Base-by-base conservation (phyloP, 805 yeast genomes). In the Zygotorulaspora chibaensis region DNA sequence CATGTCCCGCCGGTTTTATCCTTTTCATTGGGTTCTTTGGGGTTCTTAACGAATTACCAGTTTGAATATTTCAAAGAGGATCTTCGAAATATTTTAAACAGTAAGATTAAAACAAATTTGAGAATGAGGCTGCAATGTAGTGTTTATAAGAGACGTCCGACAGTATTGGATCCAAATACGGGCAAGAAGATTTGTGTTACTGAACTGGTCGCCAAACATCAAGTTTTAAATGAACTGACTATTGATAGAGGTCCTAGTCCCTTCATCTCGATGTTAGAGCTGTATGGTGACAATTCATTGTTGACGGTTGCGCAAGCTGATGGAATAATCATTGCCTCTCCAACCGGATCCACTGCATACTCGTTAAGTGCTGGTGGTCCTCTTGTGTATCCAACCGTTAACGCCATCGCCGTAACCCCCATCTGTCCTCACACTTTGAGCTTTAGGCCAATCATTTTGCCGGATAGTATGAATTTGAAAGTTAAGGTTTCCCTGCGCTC, bases 291-390 rank as follows among this genome's bases (percentile, higher is more conserved):
- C 64, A 88, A 85, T 20, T 80, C 87, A 9, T 69, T 89, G 27
- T 70, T 90, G 45, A 90, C 98, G 0, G 84, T 87, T 18, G 93
- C 95, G 1, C 96, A 88, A 64, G 96, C 96, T 1, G 97, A 90
- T 66, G 97, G 97, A 0, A 70, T 90, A 13, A 90, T 91, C 45
- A 75, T 90, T 28, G 95, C 96, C 0, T 89, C 97, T 0, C 97
- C 97, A 3, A 89, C 97, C 0, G 97, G 97, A 0, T 88, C 96
- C 1, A 91, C 98, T 0, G 98, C 98, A 0, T 91, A 91, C 65
- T 89, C 96, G 1, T 71, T 91, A 40, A 84, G 95, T 36, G 97
- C 98, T 0, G 97, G 97, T 11, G 98, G 98, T 1, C 84, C 96
- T 0, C 74, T 91, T 40, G 96, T 91, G 3, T 96, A 90, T 58